These are phyloP conservation scores for Phytophthora cajani DNA, from an alignment of 352 stramenopile genomes.

Conservation along the genomic window DNA sequence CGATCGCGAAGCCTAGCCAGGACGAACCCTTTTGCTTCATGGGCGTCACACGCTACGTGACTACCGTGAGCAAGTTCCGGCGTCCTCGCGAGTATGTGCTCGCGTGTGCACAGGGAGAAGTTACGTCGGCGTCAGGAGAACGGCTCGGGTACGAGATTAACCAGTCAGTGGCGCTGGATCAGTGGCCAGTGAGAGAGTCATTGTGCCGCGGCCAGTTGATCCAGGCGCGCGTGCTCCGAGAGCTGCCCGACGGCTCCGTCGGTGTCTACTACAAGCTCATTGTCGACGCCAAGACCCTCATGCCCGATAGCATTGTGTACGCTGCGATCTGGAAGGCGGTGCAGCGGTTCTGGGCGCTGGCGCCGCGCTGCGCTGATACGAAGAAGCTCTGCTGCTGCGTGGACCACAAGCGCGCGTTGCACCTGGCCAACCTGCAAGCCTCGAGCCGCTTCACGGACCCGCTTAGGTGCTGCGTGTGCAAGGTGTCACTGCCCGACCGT, in stretches of 20 bases:
- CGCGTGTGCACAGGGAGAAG: neutral
- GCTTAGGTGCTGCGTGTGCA: neutral
- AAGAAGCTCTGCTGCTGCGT: slow-evolving; percentile 1
- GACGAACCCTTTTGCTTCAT: neutral
- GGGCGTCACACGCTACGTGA: slow-evolving; percentile 2
- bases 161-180: neutral
- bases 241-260: neutral
- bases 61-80: neutral
- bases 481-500: neutral
- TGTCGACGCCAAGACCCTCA: neutral
- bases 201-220: neutral
- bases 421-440: neutral
- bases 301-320: neutral
- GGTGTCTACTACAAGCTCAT: slow-evolving; percentile 3
- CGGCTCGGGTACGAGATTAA: neutral
- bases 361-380: neutral
- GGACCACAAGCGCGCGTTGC: neutral
- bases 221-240: neutral
- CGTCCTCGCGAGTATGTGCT: neutral
- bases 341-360: neutral
- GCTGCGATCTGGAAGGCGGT: neutral
- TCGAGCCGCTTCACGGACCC: neutral
- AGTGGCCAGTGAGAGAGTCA: neutral
- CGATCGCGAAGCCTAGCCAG: neutral
- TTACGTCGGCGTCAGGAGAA: neutral